Base-by-base conservation (phyloP, 1,284 basidiomycete species). In the Marasmius oreades region DNA sequence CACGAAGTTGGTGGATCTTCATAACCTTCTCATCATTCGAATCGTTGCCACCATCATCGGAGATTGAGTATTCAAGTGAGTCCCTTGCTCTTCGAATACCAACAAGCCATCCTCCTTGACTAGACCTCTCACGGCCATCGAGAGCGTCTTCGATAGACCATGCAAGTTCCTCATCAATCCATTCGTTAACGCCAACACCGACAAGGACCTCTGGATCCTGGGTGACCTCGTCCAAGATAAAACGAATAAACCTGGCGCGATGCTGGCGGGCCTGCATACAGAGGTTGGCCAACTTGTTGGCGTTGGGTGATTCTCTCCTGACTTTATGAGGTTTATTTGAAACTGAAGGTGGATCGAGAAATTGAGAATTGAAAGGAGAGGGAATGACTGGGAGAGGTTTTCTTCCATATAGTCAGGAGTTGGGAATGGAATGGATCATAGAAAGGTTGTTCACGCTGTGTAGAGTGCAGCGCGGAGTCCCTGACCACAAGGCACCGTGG, bases 191-290 rank as follows among this genome's bases (percentile, higher is more conserved):
- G n/a, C 55, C 64, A 31, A 64, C 55, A 34, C 28, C 36, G 2
- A 5, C 45, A 47, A 8, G 5, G 2, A n/a, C 6, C 20, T 47
- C 45, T 26, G 23, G 45, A 18, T 69, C 69, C 14, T 68, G 60
- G 8, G 68, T 18, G 22, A 20, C 62, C 55, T 77, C 75, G 16
- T 65, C 61, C 23, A 77, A 65, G 47, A 74, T 64, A 53, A 71
- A 69, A 22, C 68, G 69, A 20, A 79, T 69, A 26, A 78, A 69
- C 20, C 65, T 68, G 14, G 64, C 62, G 4, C 75, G 70, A 58
- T 78, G 77, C 10, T 62, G 63, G 28, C 69, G 69, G 8, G 75
- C 70, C 33, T 76, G 71, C 14, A 68, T 60, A 5, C 71, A 70
- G n/a, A 77, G 69, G 10, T 26, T 53, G 3, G 46, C 24, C 16